Evolutionary conservation across 2,329 filamentous ascomycete genomes (phyloP), one percentile per base, ranked within the genome.

Genomic region (Akanthomyces dipterigenus): DNA sequence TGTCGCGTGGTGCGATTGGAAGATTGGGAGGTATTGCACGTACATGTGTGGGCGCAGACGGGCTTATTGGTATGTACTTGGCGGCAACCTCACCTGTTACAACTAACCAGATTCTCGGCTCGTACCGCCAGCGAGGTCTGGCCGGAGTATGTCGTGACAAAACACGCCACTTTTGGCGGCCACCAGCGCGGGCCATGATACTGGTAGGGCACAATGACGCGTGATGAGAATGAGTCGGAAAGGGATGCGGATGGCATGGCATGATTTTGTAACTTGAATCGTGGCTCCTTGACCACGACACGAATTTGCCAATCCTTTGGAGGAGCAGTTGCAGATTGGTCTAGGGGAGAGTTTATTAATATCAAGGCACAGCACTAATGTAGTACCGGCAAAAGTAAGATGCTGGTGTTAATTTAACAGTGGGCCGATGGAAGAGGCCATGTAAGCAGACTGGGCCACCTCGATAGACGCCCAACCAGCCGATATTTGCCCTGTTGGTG

Each of bases 381-480:
- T 5, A 16, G 14, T 38, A 38, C 36, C 14, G 36, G 16, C 36
- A 34, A 9, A 34, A 9, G 31, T 34, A 34, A 31, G 12, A 38
- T 12, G 36, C 5, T 8, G 28, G 8, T 24, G 20, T 1, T 24
- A 36, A 36, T 38, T 31, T 24, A 34, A 40, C 5, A 45, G 53
- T 55, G 53, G 53, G 49, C 53, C 26, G n/a, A 55, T 31, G 26
- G 26, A 55, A 55, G 53, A 55, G 40, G 53, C 40, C 53, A 55
- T 55, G 53, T 55, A 55, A 55, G 40, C 53, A 55, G 51, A 20
- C 28, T 50, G 20, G 18, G 9, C 5, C 36, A 14, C 14, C 28
- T 20, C 28, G n/a, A 31, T 24, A 20, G 48, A 34, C 26, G 24
- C 8, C 24, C 24, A 26, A 50, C 7, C 12, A 46, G 43, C 43